A percentile compares a stretch with the other conserved stretches of the same genome.
Evolutionary conservation across 257 asterid species (phyloP).

Genomic region (Avicennia marina): DNA sequence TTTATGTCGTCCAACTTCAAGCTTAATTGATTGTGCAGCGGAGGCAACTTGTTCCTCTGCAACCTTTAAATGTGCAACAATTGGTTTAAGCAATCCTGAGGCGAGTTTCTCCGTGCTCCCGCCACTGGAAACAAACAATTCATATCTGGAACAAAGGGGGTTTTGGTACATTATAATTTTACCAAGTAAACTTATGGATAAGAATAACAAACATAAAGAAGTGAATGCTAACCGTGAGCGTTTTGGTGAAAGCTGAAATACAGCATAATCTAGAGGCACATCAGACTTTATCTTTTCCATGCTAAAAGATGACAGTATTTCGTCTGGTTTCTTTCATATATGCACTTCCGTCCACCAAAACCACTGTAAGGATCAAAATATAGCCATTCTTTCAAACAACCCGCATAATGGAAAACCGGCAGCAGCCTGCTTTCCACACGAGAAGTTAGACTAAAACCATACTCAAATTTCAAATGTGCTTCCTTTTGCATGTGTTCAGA

Average conservation of each 20-base stretch:
- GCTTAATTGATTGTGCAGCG: conserved; percentile 66
- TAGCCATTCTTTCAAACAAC: not conserved
- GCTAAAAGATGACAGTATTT: conserved; percentile 12
- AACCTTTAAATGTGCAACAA: conserved; percentile 65
- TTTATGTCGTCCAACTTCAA: conserved; percentile 54
- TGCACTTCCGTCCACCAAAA: conserved; percentile 21
- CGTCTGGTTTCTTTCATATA: conserved; percentile 30
- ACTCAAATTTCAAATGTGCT: not conserved
- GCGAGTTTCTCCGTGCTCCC: conserved; percentile 85
- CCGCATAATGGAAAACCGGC: conserved; percentile 7
- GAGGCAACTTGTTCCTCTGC: conserved; percentile 77
- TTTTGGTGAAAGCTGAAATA: conserved; percentile 82
- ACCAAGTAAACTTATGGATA: too few species aligned
- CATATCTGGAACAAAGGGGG: conserved; percentile 56
- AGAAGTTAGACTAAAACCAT: not conserved
- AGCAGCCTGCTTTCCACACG: conserved; percentile 17
- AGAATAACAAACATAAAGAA: not conserved
- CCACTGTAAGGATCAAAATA: not conserved
- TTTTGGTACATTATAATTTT: too few species aligned
- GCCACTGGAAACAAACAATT: conserved; percentile 70
- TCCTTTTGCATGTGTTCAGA: not conserved
- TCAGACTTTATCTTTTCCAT: conserved; percentile 59
- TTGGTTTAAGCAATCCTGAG: conserved; percentile 87
- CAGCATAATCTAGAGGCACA: conserved; percentile 75
- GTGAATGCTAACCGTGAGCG: conserved; percentile 53